Evolutionary conservation across 2,329 filamentous ascomycete genomes (phyloP).

Genomic region (Arthroderma sp.): DNA sequence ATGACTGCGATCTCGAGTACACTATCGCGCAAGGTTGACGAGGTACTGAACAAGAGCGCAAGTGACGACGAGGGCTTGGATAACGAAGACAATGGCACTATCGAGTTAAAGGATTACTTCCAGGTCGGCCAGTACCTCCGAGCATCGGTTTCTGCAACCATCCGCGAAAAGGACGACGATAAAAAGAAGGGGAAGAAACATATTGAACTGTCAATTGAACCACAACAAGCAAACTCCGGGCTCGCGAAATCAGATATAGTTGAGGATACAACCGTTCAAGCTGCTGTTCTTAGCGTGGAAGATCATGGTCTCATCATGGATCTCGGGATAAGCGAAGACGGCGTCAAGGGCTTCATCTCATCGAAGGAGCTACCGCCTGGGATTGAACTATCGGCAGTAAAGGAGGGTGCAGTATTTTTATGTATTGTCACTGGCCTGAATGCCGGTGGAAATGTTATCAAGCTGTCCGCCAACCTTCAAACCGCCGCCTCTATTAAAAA

Average conservation of each 20-base stretch:
- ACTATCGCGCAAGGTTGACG: constrained; percentile 63
- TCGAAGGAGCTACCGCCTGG: constrained; percentile 63
- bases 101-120: constrained; percentile 67
- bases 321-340: constrained; percentile 56
- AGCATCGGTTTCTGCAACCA: constrained; percentile 66
- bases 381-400: constrained; percentile 53
- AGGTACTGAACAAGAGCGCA: constrained; percentile 43
- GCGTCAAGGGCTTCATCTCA: constrained; percentile 63
- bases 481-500: constrained; percentile 57
- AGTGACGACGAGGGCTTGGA: constrained; percentile 38
- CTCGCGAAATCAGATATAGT: constrained; percentile 62
- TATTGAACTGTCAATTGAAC: constrained; percentile 78
- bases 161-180: constrained; percentile 37
- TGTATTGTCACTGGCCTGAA: constrained; percentile 66
- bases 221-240: constrained; percentile 62
- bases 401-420: constrained; percentile 72
- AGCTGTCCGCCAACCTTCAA: constrained; percentile 62
- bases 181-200: constrained; percentile 59
- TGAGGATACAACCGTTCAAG: constrained; percentile 67
- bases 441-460: constrained; percentile 68
- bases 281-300: constrained; percentile 79
- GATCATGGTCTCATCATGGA: constrained; percentile 95
- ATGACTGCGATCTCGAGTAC: constrained; percentile 81
- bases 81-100: constrained; percentile 37
- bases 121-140: constrained; percentile 76